Conservation (phyloP, 2,329 filamentous ascomycete species). For the Pseudocercospora musae region DNA sequence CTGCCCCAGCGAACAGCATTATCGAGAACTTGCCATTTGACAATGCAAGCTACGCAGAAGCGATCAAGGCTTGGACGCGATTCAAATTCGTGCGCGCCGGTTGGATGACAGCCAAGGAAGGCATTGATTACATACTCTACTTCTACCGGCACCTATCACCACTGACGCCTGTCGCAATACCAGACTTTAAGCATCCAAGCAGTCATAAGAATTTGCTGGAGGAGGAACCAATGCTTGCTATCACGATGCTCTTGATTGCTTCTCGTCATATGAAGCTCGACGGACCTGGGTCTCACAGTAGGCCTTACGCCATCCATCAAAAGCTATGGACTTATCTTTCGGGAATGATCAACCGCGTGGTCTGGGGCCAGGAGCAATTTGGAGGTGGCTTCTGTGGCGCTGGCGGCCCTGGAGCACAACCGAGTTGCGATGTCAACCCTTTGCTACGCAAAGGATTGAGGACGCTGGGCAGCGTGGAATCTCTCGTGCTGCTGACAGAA, state of each 20-base stretch:
- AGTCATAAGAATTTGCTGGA: constrained; percentile 76
- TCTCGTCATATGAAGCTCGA: constrained; percentile 80
- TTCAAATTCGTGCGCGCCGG: constrained; percentile 94
- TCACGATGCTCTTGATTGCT: constrained; percentile 86
- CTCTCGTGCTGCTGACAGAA: constrained; percentile 87
- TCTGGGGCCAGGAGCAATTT: constrained; percentile 96
- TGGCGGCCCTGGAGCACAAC: constrained; percentile 49
- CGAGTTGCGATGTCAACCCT: constrained; percentile 63
- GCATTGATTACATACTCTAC: constrained; percentile 90
- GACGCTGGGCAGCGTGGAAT: constrained; percentile 91
- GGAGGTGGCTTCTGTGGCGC: constrained; percentile 81
- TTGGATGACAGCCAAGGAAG: constrained; percentile 93
- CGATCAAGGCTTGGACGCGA: constrained; percentile 81
- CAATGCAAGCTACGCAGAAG: constrained; percentile 51
- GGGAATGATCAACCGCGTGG: constrained; percentile 89
- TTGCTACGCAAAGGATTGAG: constrained; percentile 65
- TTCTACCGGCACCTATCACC: constrained; percentile 91
- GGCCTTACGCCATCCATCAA: constrained; percentile 88
- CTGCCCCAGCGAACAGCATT: constrained; percentile 15
- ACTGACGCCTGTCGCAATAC: constrained; percentile 87
- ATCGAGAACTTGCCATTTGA: constrained; percentile 32
- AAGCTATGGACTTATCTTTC: constrained; percentile 92
- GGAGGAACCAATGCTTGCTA: constrained; percentile 88
- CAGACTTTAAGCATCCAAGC: constrained; percentile 79
- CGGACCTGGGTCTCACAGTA: constrained; percentile 75